These are phyloP conservation scores for Paraphaeosphaeria minitans DNA, from an alignment of 2,329 filamentous ascomycete genomes.

Conservation along the genomic window DNA sequence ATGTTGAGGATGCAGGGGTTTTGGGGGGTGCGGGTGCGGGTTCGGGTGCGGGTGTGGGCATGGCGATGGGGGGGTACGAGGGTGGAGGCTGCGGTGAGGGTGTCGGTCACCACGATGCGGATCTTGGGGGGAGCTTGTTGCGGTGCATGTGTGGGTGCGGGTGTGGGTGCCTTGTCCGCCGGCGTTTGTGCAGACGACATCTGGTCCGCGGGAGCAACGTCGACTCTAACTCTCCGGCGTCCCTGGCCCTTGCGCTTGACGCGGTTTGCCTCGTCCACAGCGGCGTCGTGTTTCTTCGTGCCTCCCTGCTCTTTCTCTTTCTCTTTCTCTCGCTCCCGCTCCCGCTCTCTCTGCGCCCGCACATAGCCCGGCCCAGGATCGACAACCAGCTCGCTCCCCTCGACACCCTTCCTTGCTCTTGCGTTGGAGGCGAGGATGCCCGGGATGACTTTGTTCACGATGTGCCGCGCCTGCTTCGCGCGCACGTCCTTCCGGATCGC, in stretches of 20 bases:
- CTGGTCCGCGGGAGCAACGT: slow-evolving; percentile 9
- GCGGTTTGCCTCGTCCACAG: slow-evolving; percentile 24
- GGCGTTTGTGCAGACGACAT: slow-evolving; percentile 15
- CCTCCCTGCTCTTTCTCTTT: background rate
- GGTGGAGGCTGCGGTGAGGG: slow-evolving; percentile 51
- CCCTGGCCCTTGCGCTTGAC: slow-evolving; percentile 44
- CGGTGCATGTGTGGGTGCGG: too few relatives aligned
- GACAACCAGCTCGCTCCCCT: slow-evolving; percentile 57
- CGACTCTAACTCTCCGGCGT: slow-evolving; percentile 32
- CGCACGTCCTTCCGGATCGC: slow-evolving; percentile 47
- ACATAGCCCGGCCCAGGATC: slow-evolving; percentile 37
- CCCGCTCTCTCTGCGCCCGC: too few relatives aligned
- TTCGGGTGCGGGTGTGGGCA: slow-evolving; percentile 47
- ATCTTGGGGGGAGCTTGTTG: slow-evolving; percentile 41
- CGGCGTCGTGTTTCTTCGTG: slow-evolving; percentile 8
- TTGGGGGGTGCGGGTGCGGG: slow-evolving; percentile 24
- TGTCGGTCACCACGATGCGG: slow-evolving; percentile 57
- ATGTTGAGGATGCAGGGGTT: slow-evolving; percentile 66
- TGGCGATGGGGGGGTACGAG: too few relatives aligned
- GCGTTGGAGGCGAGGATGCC: slow-evolving; percentile 59
- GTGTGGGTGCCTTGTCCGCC: slow-evolving; percentile 11
- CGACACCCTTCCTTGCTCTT: slow-evolving; percentile 61
- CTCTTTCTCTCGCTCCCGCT: too few relatives aligned
- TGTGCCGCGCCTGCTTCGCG: slow-evolving; percentile 61
- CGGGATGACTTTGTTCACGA: slow-evolving; percentile 65